Base-by-base conservation (phyloP, 2,329 filamentous ascomycete species). In the Sclerotinia trifoliorum region DNA sequence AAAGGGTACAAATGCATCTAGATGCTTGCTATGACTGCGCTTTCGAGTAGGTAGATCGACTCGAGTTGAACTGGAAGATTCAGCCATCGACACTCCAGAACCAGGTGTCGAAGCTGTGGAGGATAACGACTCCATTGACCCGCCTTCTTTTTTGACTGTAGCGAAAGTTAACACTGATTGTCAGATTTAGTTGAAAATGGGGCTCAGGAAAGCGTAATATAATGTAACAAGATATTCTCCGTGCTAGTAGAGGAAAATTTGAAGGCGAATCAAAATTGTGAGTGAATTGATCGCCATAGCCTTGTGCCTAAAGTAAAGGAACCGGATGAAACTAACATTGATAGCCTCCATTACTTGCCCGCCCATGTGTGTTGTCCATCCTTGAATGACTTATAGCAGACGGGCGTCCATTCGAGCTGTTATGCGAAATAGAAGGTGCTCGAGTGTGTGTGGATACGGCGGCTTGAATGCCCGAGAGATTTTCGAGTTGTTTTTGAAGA, bases 1-100 rank as follows among this genome's bases (percentile, higher is more conserved):
- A 39, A 68, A 57, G 39, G 73, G 71, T 42, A 64, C 56, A 29
- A 74, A 51, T 42, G 69, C 70, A 58, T 71, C 72, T n/a, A 74
- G 35, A 63, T 73, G 72, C 17, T 70, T 74, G 70, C 73, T 75
- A 51, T 76, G 71, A 2, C 73, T 70, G 66, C 76, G 73, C 67
- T 78, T 78, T 74, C 76, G 71, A 57, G 65, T 71, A 19, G 74
- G 73, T 4, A 76, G 69, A 39, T 68, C 69, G 52, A 73, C 65
- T 56, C 57, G 67, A 39, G 69, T 69, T 52, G 73, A 65, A 29
- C 65, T 71, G 17, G 70, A n/a, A 19, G 71, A 39, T 42, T 70
- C 70, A 26, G 62, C 58, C 13, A 71, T 61, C 17, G 67, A 71
- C n/a, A 68, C 63, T 39, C 62, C 69, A 56, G 72, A 73, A 15